phyloP scores from a whole-genome alignment of 2,329 filamentous ascomycete genomes.

The Fusarium sp. region DNA sequence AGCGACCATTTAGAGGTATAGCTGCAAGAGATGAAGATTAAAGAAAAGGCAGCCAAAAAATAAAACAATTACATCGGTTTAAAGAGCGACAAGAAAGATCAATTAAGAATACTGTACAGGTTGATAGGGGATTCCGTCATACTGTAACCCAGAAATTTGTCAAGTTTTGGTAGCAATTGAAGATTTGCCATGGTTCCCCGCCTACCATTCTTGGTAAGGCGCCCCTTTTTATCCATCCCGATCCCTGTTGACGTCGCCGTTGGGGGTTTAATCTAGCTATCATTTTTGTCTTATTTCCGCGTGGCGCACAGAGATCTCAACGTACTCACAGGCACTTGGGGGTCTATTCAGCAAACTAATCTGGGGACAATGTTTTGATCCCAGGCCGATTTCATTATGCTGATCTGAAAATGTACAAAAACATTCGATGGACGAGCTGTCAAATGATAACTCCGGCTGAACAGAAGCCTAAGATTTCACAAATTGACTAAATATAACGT shows the following conservation, averaged over 20 bases:
- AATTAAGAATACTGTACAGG: slow-evolving; percentile 5
- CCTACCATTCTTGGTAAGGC: neutral
- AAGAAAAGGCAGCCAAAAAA: neutral
- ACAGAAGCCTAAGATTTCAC: neutral
- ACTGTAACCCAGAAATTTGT: slow-evolving; percentile 3
- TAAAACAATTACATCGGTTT: slow-evolving; percentile 30
- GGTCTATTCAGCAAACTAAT: neutral
- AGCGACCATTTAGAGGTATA: slow-evolving; percentile 12
- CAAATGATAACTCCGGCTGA: neutral
- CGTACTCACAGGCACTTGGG: neutral
- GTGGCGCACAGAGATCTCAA: neutral
- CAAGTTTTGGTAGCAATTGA: slow-evolving; percentile 4
- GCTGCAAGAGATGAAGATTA: neutral
- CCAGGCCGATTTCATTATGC: neutral
- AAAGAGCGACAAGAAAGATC: slow-evolving; percentile 29
- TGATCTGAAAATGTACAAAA: too few species aligned
- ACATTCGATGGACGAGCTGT: neutral
- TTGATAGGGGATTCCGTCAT: neutral
- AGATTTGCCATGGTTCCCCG: slow-evolving; percentile 5
- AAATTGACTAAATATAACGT: neutral
- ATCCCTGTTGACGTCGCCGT: neutral
- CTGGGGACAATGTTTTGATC: too few species aligned
- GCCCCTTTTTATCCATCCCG: neutral
- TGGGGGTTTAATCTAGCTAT: neutral
- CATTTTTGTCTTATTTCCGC: neutral